Evolutionary conservation across 179 eudicot genomes (phyloP).

Genomic region (Beta lomatogona): DNA sequence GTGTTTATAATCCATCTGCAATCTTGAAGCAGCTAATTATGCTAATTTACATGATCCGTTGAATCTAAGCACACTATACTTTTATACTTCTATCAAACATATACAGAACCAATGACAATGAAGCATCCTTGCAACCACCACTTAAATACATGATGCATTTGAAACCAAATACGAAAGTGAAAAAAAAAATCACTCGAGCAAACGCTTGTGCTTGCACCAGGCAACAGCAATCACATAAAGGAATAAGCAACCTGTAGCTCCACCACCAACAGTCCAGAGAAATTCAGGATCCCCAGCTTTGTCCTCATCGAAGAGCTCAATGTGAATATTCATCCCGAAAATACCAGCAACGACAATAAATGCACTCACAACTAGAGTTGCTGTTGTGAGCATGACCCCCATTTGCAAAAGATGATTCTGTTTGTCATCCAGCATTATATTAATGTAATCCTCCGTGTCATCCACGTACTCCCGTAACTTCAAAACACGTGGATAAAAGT

Average conservation of each 20-base stretch:
- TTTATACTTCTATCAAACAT: neutral
- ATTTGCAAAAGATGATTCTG: constrained; percentile 95
- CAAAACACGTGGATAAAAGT: constrained; percentile 8
- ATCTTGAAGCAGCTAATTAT: neutral
- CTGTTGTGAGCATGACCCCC: constrained; percentile 97
- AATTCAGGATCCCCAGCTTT: constrained; percentile 59
- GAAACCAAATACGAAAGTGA: neutral
- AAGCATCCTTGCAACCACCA: neutral
- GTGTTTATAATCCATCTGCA: neutral
- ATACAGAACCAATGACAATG: constrained; percentile 7
- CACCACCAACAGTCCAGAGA: constrained; percentile 88
- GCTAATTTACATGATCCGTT: neutral
- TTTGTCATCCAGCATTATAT: constrained; percentile 97
- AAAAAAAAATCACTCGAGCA: constrained; percentile 57
- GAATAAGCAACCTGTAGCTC: constrained; percentile 62
- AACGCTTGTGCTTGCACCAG: constrained; percentile 87
- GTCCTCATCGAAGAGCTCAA: constrained; percentile 51
- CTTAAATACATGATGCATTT: neutral
- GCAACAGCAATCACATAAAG: constrained; percentile 83
- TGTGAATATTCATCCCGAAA: constrained; percentile 85
- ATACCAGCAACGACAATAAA: constrained; percentile 92
- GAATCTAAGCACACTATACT: neutral
- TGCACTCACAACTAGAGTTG: constrained; percentile 86
- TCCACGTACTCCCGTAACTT: constrained; percentile 97
- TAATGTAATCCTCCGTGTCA: constrained; percentile 99